Evolutionary conservation across 306 rosid species (phyloP).

Genomic region (Acacia acuminata): DNA sequence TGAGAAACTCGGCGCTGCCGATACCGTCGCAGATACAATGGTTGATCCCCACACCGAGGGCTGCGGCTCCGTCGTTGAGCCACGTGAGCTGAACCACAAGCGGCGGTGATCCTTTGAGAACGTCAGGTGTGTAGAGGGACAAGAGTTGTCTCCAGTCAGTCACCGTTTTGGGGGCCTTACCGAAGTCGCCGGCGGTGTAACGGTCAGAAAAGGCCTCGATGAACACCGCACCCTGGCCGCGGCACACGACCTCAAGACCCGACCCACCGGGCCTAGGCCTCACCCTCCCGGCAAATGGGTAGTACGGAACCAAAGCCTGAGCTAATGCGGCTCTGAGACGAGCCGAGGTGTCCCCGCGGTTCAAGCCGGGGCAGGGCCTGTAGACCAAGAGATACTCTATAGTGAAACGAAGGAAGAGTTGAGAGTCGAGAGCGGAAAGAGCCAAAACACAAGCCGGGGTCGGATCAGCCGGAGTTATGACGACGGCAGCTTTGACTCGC

Average conservation of each 20-base stretch:
- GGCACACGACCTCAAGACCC: constrained; percentile 66
- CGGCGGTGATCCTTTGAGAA: constrained; percentile 74
- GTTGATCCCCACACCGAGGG: constrained; percentile 72
- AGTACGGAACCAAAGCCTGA: constrained; percentile 60
- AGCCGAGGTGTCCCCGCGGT: constrained; percentile 34
- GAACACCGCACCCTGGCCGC: constrained; percentile 74
- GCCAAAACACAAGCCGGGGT: constrained; percentile 55
- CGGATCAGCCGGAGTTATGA: constrained; percentile 67
- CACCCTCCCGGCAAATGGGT: constrained; percentile 74
- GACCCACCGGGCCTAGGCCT: constrained; percentile 40
- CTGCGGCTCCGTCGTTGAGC: constrained; percentile 74
- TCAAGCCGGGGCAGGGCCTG: constrained; percentile 35
- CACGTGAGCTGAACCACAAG: constrained; percentile 78
- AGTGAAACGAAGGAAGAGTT: constrained; percentile 87
- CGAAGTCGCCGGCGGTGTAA: constrained; percentile 45
- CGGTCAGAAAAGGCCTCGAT: constrained; percentile 64
- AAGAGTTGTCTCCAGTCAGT: constrained; percentile 66
- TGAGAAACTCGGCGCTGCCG: constrained; percentile 78
- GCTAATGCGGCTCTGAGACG: constrained; percentile 63
- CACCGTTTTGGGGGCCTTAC: constrained; percentile 57
- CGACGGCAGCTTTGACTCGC: constrained; percentile 54
- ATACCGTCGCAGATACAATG: constrained; percentile 82
- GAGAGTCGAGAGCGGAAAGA: constrained; percentile 83
- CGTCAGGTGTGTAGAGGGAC: constrained; percentile 62
- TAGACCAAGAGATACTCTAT: constrained; percentile 74